Evolutionary conservation across 495 filamentous ascomycete species (phyloP).

Genomic region (Pyrenopolyporus hunteri): DNA sequence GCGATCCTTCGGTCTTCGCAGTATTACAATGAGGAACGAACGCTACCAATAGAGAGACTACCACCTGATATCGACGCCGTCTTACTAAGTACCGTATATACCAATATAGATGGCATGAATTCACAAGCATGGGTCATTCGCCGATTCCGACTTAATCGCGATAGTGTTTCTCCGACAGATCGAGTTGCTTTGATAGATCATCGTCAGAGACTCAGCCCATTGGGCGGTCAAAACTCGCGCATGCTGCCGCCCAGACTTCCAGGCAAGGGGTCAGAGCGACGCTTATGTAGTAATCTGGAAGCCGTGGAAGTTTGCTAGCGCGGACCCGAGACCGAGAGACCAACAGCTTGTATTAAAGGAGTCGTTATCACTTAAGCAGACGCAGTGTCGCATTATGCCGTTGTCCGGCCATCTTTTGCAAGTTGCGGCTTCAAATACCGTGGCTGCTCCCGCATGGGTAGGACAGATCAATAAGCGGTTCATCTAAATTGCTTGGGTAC

Average conservation of each 20-base stretch:
- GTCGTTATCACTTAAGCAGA: constrained; percentile 6
- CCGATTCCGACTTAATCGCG: constrained; percentile 20
- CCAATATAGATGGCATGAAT: constrained; percentile 14
- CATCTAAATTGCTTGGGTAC: constrained; percentile 36
- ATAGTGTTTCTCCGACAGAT: constrained; percentile 26
- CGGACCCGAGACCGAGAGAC: constrained; percentile 31
- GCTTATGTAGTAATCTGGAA: constrained; percentile 17
- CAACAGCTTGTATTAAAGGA: constrained; percentile 22
- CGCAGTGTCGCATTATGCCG: constrained; percentile 31
- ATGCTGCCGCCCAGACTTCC: constrained; percentile 14
- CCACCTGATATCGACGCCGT: neutral
- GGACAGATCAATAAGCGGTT: constrained; percentile 34
- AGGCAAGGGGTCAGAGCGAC: constrained; percentile 18
- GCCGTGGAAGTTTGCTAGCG: constrained; percentile 30
- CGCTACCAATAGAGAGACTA: neutral
- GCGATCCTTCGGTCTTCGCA: constrained; percentile 22
- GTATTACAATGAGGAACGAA: constrained; percentile 19
- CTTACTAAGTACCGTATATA: no score
- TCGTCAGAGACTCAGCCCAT: constrained; percentile 19
- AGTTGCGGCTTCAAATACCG: constrained; percentile 25
- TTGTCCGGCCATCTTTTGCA: constrained; percentile 19
- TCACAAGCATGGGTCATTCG: constrained; percentile 16
- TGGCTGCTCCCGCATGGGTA: constrained; percentile 28
- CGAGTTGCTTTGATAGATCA: constrained; percentile 17
- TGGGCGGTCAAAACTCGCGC: constrained; percentile 14